These are phyloP conservation scores for Cyclotella sp. DNA, from an alignment of 108 stramenopile genomes.

Conservation along the genomic window DNA sequence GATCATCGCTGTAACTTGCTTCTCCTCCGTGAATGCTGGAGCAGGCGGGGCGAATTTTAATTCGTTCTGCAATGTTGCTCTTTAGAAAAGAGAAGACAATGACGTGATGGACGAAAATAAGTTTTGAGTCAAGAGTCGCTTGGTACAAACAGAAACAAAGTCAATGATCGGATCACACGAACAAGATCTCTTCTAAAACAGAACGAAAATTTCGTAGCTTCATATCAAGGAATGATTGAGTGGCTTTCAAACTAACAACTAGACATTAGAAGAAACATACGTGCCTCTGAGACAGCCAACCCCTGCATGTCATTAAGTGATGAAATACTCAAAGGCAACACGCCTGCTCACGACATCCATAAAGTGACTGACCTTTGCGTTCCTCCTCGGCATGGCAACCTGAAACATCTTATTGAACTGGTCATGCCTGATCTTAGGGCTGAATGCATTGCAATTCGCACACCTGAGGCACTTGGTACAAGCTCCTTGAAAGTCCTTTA, in stretches of 20 bases:
- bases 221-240: too few relatives aligned
- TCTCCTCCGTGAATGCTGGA: conserved; percentile 37
- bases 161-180: too few relatives aligned
- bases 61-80: conserved; percentile 67
- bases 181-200: too few relatives aligned
- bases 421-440: conserved; percentile 93
- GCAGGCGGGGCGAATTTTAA: conserved; percentile 72
- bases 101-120: not conserved
- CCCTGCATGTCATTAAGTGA: too few relatives aligned
- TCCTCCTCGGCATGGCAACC: conserved; percentile 49
- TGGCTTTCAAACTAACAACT: too few relatives aligned
- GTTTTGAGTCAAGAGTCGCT: not conserved
- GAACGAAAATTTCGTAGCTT: too few relatives aligned
- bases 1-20: conserved; percentile 20
- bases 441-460: conserved; percentile 89
- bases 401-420: conserved; percentile 95
- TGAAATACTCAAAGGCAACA: not conserved
- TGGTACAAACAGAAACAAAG: not conserved
- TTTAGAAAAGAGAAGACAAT: conserved; percentile 23
- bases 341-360: not conserved
- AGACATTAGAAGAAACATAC: too few relatives aligned
- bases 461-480: conserved; percentile 73
- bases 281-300: too few relatives aligned
- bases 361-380: conserved; percentile 14
- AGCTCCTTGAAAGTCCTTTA: conserved; percentile 77